phyloP scores from a whole-genome alignment of 2,329 filamentous ascomycete genomes.

The Colletotrichum sp. region DNA sequence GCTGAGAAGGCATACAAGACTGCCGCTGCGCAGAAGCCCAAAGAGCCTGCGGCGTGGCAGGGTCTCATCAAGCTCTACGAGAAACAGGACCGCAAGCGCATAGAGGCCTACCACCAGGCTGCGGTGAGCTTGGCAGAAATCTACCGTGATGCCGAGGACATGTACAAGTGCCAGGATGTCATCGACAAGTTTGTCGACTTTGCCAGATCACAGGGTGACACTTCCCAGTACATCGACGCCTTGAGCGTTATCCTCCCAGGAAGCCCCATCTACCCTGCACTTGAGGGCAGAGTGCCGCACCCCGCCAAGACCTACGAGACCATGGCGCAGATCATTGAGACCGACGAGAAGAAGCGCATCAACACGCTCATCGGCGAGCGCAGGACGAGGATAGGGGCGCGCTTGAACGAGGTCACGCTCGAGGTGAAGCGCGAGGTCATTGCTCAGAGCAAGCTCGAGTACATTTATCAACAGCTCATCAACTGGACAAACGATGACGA shows the following conservation, averaged over 20 bases:
- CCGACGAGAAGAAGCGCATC: slow-evolving; percentile 86
- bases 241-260: slow-evolving; percentile 79
- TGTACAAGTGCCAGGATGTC: slow-evolving; percentile 68
- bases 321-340: slow-evolving; percentile 83
- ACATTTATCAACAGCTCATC: slow-evolving; percentile 82
- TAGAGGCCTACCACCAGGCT: slow-evolving; percentile 77
- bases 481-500: slow-evolving; percentile 92
- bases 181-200: slow-evolving; percentile 83
- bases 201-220: slow-evolving; percentile 74
- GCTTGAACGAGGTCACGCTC: slow-evolving; percentile 79
- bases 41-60: slow-evolving; percentile 88
- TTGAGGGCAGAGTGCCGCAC: slow-evolving; percentile 84
- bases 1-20: slow-evolving; percentile 78
- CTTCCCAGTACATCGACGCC: slow-evolving; percentile 76
- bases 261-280: slow-evolving; percentile 78
- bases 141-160: slow-evolving; percentile 69
- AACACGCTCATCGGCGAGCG: slow-evolving; percentile 90
- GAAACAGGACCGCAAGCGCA: slow-evolving; percentile 70
- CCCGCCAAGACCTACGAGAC: slow-evolving; percentile 82
- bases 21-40: slow-evolving; percentile 74
- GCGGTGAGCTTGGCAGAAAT: slow-evolving; percentile 77
- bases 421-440: slow-evolving; percentile 91
- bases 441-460: slow-evolving; percentile 75
- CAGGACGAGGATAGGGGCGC: slow-evolving; percentile 84
- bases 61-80: slow-evolving; percentile 88